A percentile compares a stretch with the other conserved stretches of the same genome.
phyloP scores from a whole-genome alignment of 768 basidiomycete genomes.

The Lyophyllum shimeji region DNA sequence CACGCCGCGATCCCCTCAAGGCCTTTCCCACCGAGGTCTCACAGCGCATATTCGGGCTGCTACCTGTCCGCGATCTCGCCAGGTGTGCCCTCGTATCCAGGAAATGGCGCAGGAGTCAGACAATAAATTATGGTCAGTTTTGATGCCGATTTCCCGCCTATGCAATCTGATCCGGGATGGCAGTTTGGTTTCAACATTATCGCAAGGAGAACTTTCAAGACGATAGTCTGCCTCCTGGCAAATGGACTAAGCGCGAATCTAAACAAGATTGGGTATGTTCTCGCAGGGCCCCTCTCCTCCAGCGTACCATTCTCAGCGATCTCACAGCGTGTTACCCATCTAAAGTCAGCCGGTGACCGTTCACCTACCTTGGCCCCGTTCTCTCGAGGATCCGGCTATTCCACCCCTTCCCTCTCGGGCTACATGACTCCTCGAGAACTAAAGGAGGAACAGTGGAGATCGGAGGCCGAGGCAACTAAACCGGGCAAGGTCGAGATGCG shows the following conservation, averaged over 20 bases:
- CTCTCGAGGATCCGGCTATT: constrained; percentile 45
- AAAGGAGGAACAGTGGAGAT: constrained; percentile 75
- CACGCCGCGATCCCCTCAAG: constrained; percentile 59
- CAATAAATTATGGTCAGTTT: constrained; percentile 80
- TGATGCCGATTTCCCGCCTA: not conserved
- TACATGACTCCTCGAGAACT: constrained; percentile 78
- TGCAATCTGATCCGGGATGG: not conserved
- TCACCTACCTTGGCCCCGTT: constrained; percentile 34
- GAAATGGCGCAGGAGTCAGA: constrained; percentile 89
- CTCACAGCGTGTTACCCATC: constrained; percentile 52
- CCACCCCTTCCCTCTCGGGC: constrained; percentile 56
- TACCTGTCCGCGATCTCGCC: constrained; percentile 67
- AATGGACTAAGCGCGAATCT: constrained; percentile 93
- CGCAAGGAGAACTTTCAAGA: constrained; percentile 86
- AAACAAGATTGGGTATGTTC: constrained; percentile 83
- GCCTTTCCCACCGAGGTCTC: constrained; percentile 79
- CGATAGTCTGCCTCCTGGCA: constrained; percentile 71
- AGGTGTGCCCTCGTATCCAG: constrained; percentile 78
- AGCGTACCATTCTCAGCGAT: constrained; percentile 3
- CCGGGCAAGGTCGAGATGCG: constrained; percentile 87
- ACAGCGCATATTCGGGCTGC: constrained; percentile 69
- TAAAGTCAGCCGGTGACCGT: constrained; percentile 40
- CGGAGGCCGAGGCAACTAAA: constrained; percentile 48
- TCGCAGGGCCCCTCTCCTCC: not conserved
- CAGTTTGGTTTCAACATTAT: constrained; percentile 95